A percentile compares a stretch with the other conserved stretches of the same genome.
Conservation (phyloP, 352 stramenopile species). For the Phytophthora hybrid region DNA sequence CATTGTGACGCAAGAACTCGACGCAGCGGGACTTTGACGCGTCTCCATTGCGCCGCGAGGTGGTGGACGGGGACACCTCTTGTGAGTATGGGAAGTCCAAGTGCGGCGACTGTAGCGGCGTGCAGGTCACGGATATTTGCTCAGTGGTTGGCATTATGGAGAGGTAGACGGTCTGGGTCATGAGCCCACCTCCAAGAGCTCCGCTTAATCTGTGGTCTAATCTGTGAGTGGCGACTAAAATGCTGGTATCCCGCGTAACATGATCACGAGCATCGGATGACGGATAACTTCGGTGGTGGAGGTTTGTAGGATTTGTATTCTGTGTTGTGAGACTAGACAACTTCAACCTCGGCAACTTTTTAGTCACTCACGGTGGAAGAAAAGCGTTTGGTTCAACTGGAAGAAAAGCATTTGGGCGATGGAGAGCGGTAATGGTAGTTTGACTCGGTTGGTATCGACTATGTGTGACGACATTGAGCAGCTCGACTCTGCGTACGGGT, state of each 20-base stretch:
- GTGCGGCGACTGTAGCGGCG: background rate
- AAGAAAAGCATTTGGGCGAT: constrained; percentile 1
- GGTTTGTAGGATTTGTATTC: constrained; percentile 2
- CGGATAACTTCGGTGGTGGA: background rate
- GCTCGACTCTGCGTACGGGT: background rate
- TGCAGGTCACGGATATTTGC: constrained; percentile 2
- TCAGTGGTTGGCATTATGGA: background rate
- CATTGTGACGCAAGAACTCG: constrained; percentile 50
- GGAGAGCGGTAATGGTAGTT: background rate
- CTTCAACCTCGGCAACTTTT: constrained; percentile 16
- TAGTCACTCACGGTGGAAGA: background rate
- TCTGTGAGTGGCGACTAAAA: constrained; percentile 27
- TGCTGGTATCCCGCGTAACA: background rate
- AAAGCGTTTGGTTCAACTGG: too few species aligned
- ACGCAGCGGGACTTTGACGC: constrained; percentile 1
- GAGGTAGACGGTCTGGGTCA: constrained; percentile 4
- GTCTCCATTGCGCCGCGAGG: constrained; percentile 10
- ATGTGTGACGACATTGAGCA: constrained; percentile 2
- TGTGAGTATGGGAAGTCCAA: constrained; percentile 15
- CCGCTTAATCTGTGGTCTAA: background rate
- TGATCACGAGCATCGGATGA: constrained; percentile 2
- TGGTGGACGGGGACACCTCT: constrained; percentile 6
- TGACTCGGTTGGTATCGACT: background rate
- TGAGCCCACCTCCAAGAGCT: background rate
- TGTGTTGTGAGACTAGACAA: constrained; percentile 12